Conservation (phyloP, 2,329 filamentous ascomycete species). For the Allantophomopsis lycopodina region DNA sequence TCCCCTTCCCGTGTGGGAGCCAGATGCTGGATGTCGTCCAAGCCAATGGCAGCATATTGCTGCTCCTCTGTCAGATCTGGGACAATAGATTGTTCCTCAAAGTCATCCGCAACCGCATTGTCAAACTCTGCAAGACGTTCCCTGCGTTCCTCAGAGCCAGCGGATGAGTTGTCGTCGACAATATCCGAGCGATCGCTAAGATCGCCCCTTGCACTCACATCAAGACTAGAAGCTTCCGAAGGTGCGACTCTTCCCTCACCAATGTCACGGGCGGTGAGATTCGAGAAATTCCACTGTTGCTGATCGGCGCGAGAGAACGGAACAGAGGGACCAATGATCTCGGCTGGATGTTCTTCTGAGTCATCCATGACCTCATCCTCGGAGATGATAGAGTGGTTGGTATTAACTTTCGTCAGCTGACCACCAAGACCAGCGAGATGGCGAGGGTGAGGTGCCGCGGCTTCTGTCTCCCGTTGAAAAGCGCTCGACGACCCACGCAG, state of each 20-base stretch:
- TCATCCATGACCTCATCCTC: background rate
- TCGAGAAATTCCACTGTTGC: slow-evolving; percentile 8
- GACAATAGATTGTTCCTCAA: background rate
- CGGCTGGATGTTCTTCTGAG: background rate
- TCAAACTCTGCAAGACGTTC: slow-evolving; percentile 14
- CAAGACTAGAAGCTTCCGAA: slow-evolving; percentile 6
- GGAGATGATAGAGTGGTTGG: slow-evolving; percentile 13
- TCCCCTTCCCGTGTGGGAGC: slow-evolving; percentile 8
- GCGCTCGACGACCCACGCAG: slow-evolving; percentile 84
- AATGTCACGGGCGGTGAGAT: slow-evolving; percentile 4
- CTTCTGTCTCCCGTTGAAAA: slow-evolving; percentile 65
- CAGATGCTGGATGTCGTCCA: background rate
- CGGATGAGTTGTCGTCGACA: slow-evolving; percentile 16
- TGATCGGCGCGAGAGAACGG: slow-evolving; percentile 10
- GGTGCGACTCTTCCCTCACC: slow-evolving; percentile 9
- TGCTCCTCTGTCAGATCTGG: background rate
- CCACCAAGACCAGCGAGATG: slow-evolving; percentile 41
- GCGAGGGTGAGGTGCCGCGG: slow-evolving; percentile 26
- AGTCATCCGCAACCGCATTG: slow-evolving; percentile 9
- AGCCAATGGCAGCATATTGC: background rate
- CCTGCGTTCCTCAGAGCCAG: slow-evolving; percentile 7
- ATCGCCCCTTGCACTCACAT: background rate
- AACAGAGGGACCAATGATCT: background rate
- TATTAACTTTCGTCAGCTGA: slow-evolving; percentile 11
- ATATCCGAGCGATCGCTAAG: slow-evolving; percentile 9